These are phyloP conservation scores for Daedaleopsis sinensis DNA, from an alignment of 768 basidiomycete species.

Conservation along the genomic window DNA sequence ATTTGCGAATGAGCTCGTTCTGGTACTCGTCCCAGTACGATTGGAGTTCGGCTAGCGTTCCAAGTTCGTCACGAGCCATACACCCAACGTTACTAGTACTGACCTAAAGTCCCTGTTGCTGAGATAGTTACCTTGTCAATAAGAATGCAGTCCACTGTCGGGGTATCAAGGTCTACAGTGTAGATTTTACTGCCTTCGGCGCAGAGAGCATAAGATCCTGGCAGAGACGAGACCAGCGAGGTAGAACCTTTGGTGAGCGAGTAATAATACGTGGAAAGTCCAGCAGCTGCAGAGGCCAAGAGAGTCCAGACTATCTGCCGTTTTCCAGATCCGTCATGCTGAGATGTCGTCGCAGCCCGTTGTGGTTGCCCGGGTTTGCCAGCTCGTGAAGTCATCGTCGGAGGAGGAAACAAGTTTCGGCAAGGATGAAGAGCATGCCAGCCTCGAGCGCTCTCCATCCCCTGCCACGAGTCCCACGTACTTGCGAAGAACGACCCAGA, in stretches of 20 bases:
- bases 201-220: constrained; percentile 59
- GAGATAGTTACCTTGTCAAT: constrained; percentile 51
- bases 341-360: neutral
- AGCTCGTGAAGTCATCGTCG: neutral
- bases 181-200: constrained; percentile 57
- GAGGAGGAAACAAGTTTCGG: too few species aligned
- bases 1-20: constrained; percentile 28
- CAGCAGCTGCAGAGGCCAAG: constrained; percentile 19
- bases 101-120: constrained; percentile 53
- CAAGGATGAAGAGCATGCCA: too few species aligned
- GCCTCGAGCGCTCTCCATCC: too few species aligned
- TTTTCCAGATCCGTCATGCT: neutral
- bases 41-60: constrained; percentile 24
- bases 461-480: too few species aligned
- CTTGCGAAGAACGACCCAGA: too few species aligned
- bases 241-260: neutral
- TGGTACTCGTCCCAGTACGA: constrained; percentile 31
- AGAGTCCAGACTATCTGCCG: constrained; percentile 17
- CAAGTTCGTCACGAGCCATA: neutral
- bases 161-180: constrained; percentile 60
- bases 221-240: constrained; percentile 12
- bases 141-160: constrained; percentile 64
- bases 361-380: too few species aligned
- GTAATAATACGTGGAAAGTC: constrained; percentile 18
- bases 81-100: neutral